Conservation (phyloP, 2,329 filamentous ascomycete species). For the Davidsoniella australis region DNA sequence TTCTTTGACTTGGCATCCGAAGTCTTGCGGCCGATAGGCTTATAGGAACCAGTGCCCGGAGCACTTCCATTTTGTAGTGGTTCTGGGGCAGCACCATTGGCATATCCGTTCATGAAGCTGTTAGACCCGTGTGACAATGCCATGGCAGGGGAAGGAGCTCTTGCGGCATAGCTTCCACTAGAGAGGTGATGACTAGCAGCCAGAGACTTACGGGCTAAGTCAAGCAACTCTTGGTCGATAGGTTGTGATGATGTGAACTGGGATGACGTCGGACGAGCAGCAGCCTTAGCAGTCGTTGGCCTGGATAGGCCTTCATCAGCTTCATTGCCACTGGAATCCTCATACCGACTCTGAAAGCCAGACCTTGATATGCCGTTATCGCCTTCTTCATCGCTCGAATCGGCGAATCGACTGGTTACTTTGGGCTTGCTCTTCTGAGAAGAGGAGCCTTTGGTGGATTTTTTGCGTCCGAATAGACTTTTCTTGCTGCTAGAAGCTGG, state of each 20-base stretch:
- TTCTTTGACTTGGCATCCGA: slow-evolving; percentile 14
- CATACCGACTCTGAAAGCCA: slow-evolving; percentile 32
- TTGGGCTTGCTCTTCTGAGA: slow-evolving; percentile 12
- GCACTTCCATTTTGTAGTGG: no score
- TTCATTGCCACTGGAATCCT: slow-evolving; percentile 49
- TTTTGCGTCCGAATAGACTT: slow-evolving; percentile 23
- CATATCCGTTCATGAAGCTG: not conserved
- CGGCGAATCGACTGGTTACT: slow-evolving; percentile 40
- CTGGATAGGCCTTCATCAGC: slow-evolving; percentile 11
- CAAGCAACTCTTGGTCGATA: slow-evolving; percentile 2
- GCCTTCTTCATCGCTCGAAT: slow-evolving; percentile 53
- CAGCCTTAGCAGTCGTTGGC: not conserved
- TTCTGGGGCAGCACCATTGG: not conserved
- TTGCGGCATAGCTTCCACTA: not conserved
- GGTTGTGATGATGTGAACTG: not conserved
- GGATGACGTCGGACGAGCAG: not conserved
- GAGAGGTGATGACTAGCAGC: not conserved
- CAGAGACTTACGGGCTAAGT: slow-evolving; percentile 1
- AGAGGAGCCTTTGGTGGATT: slow-evolving; percentile 22
- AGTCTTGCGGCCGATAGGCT: slow-evolving; percentile 15
- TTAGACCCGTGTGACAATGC: slow-evolving; percentile 10
- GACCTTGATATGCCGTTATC: not conserved
- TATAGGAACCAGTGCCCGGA: not conserved
- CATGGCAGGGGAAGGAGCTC: slow-evolving; percentile 25
- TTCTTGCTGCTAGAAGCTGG: slow-evolving; percentile 19